Evolutionary conservation across 805 yeast genomes (phyloP).

Genomic region (Yarrowia divulgata): DNA sequence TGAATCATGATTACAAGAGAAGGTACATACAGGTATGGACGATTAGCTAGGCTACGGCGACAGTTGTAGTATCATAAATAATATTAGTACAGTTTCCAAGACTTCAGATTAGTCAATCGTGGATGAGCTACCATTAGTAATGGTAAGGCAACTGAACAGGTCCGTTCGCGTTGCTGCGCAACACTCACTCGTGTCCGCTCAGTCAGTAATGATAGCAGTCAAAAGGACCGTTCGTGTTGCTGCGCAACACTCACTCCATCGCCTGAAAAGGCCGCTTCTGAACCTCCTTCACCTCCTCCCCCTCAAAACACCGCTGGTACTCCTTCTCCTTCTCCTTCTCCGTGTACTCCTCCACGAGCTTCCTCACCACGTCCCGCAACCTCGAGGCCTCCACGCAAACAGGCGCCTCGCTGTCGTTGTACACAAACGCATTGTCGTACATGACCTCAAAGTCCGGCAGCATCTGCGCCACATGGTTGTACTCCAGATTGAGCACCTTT

Average conservation of each 20-base stretch:
- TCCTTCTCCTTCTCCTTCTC: conserved; percentile 6
- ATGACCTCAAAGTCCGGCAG: conserved; percentile 25
- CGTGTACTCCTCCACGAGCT: conserved; percentile 11
- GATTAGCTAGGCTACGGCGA: too few species aligned
- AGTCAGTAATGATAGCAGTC: too few species aligned
- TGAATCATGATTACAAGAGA: too few species aligned
- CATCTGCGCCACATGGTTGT: conserved; percentile 11
- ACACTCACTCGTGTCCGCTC: background rate
- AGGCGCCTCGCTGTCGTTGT: conserved; percentile 33
- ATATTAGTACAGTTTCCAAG: background rate
- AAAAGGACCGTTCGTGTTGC: too few species aligned
- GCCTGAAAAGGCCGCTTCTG: conserved; percentile 9
- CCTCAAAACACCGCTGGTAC: conserved; percentile 16
- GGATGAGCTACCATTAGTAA: too few species aligned
- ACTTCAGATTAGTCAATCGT: too few species aligned
- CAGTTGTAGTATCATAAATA: conserved; percentile 9
- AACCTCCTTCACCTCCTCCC: background rate
- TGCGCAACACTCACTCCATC: background rate
- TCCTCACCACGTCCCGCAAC: background rate
- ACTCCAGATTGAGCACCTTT: conserved; percentile 13
- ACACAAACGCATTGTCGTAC: conserved; percentile 28
- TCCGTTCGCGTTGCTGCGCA: too few species aligned
- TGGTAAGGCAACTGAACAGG: too few species aligned
- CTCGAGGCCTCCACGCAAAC: conserved; percentile 22
- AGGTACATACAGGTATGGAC: too few species aligned